A percentile compares a stretch with the other conserved stretches of the same genome.
Evolutionary conservation across 345 rosid species (phyloP).

Genomic region (Erodium maritimum): DNA sequence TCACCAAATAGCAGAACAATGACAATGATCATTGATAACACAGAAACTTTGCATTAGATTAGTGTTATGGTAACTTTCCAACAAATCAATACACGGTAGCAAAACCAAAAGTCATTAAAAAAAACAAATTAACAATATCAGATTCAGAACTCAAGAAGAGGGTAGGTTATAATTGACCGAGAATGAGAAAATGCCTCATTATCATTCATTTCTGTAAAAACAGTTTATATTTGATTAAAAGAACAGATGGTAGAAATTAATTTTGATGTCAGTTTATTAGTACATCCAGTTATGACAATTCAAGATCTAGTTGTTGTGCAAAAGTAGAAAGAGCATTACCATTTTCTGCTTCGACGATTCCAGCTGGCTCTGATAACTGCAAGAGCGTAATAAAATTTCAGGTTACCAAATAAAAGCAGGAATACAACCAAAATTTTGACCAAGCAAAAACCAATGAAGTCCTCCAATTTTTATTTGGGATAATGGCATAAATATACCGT

Average conservation of each 20-base stretch:
- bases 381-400: constrained; percentile 13
- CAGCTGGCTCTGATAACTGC: constrained; percentile 94
- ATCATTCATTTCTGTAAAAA: background rate
- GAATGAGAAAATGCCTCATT: background rate
- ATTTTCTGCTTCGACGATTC: constrained; percentile 58
- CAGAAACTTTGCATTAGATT: too few relatives aligned
- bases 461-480: too few relatives aligned
- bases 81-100: background rate
- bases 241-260: background rate
- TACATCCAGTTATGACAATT: background rate
- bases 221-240: background rate
- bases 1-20: background rate
- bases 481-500: too few relatives aligned
- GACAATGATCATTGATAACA: too few relatives aligned
- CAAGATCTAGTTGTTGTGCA: background rate
- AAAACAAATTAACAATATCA: background rate
- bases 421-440: too few relatives aligned
- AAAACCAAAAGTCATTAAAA: background rate
- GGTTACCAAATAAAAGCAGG: constrained; percentile 2
- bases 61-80: too few relatives aligned
- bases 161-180: background rate
- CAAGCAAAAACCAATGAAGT: too few relatives aligned
- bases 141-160: too few relatives aligned
- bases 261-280: background rate
- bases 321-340: constrained; percentile 29